phyloP scores from a whole-genome alignment of 805 yeast species.

The Candida maris region DNA sequence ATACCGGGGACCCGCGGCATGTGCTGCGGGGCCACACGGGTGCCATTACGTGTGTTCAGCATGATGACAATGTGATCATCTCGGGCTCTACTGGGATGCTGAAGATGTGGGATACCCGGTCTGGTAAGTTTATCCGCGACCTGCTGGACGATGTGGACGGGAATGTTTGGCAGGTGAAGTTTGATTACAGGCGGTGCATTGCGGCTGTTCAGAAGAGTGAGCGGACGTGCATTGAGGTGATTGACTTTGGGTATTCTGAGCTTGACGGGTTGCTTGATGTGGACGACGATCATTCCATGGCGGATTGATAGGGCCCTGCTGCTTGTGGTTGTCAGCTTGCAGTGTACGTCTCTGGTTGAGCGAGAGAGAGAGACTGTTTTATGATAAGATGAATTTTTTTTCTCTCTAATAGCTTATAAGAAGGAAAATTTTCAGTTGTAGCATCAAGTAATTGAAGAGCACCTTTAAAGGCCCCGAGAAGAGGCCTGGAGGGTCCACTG shows the following conservation, averaged over 20 bases:
- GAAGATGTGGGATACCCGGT: slow-evolving; percentile 80
- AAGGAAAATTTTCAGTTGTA: too few species aligned
- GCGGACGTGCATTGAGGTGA: slow-evolving; percentile 74
- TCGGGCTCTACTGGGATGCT: slow-evolving; percentile 88
- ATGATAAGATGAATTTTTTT: too few species aligned
- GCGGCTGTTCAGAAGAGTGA: slow-evolving; percentile 79
- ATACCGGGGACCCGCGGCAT: slow-evolving; percentile 59
- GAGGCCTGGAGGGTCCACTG: too few species aligned
- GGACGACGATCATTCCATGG: slow-evolving; percentile 14
- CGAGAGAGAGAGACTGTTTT: too few species aligned
- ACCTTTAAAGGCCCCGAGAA: too few species aligned
- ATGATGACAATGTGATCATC: slow-evolving; percentile 76
- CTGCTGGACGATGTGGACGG: slow-evolving; percentile 72
- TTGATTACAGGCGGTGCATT: slow-evolving; percentile 78
- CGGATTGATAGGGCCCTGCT: slow-evolving; percentile 3
- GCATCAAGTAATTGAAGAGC: too few species aligned
- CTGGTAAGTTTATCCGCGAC: slow-evolving; percentile 73
- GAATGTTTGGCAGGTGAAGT: slow-evolving; percentile 91
- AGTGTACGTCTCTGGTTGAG: too few species aligned
- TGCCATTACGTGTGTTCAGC: slow-evolving; percentile 92
- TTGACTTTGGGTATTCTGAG: slow-evolving; percentile 60
- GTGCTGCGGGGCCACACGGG: slow-evolving; percentile 77
- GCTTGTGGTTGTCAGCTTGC: too few species aligned
- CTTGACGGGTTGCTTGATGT: slow-evolving; percentile 8
- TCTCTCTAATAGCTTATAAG: too few species aligned